Percentiles rank a stretch among this genome's conserved stretches.
Conservation (phyloP, 2,329 filamentous ascomycete species). For the Trichoderma guizhouense region DNA sequence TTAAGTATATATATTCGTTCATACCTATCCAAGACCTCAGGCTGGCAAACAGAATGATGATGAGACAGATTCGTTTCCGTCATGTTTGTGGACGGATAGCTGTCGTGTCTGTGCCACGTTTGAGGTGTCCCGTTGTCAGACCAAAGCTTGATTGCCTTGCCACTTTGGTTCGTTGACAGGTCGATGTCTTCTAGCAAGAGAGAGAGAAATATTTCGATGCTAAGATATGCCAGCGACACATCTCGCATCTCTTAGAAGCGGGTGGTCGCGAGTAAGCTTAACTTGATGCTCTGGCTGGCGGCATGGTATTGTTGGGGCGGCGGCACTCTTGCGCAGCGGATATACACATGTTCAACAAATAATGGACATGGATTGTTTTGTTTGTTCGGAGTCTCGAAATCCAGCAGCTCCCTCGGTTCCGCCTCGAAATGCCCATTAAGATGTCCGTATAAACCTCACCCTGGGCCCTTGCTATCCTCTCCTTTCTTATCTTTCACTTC, state of each 20-base stretch:
- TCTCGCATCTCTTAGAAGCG: not conserved
- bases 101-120: not conserved
- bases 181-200: not conserved
- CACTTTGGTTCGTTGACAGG: not conserved
- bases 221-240: not conserved
- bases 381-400: not conserved
- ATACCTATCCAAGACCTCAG: not conserved
- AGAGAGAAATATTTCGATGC: not conserved
- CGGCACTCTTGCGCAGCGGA: not conserved
- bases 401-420: not conserved
- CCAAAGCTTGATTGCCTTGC: not conserved
- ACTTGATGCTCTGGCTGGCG: not conserved
- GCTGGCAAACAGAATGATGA: not conserved
- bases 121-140: not conserved
- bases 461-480: not conserved
- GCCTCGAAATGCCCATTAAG: not conserved
- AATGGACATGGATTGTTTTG: not conserved
- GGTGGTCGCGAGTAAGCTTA: not conserved
- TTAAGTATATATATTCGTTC: not conserved
- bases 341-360: not conserved
- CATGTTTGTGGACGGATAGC: slow-evolving; percentile 6
- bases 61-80: not conserved
- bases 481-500: not conserved
- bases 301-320: not conserved
- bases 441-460: not conserved